A percentile compares a stretch with the other conserved stretches of the same genome.
Evolutionary conservation across 306 rosid genomes (phyloP).

Genomic region (Inga laurina): DNA sequence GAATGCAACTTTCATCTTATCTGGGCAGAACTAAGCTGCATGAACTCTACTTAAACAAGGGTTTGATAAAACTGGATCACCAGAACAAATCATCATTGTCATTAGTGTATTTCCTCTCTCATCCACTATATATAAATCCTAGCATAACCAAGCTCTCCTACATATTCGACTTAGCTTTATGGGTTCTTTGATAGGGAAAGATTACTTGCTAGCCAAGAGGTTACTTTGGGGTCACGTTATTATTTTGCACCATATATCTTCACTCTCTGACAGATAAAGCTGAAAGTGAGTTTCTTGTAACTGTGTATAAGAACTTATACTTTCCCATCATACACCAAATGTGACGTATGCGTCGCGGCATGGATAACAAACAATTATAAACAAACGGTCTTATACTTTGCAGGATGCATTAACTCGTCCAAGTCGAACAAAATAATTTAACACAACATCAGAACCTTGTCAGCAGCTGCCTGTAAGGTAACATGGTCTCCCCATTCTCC

Average conservation of each 20-base stretch:
- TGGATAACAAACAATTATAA: not conserved
- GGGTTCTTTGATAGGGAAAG: not conserved
- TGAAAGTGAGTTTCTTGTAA: not conserved
- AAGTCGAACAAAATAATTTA: constrained; percentile 6
- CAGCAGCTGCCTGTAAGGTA: constrained; percentile 95
- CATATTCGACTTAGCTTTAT: not conserved
- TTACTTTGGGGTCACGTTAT: not conserved
- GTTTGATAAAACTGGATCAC: not conserved
- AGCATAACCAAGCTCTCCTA: not conserved
- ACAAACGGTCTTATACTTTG: not conserved
- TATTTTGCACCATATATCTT: not conserved
- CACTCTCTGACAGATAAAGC: not conserved
- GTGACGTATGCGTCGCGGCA: not conserved
- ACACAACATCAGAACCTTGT: constrained; percentile 53
- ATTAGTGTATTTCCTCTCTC: not conserved
- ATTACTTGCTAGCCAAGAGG: not conserved
- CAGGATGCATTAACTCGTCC: not conserved
- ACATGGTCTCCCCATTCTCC: constrained; percentile 99
- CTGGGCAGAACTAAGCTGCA: not conserved
- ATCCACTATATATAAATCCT: not conserved
- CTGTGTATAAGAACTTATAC: not conserved
- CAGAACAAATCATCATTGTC: not conserved
- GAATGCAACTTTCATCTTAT: not conserved
- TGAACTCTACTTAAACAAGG: not conserved
- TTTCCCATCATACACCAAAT: constrained; percentile 9